Conservation (phyloP, 306 rosid genomes). For the Castanea crenata region DNA sequence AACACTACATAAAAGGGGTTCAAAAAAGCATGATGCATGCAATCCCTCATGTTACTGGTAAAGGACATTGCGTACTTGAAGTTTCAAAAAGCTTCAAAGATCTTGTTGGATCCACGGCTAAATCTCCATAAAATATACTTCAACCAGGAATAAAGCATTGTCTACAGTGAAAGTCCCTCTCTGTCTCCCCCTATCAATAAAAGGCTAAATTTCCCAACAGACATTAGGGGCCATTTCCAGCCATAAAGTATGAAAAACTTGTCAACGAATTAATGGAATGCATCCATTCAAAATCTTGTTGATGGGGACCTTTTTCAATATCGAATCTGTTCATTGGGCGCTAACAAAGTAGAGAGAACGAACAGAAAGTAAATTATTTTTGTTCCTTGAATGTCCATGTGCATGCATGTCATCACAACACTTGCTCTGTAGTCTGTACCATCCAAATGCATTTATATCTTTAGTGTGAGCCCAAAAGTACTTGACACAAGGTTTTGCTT, state of each 20-base stretch:
- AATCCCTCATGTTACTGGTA: constrained; percentile 41
- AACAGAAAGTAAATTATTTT: not conserved
- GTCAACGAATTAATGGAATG: constrained; percentile 44
- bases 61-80: constrained; percentile 52
- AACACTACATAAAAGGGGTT: constrained; percentile 17
- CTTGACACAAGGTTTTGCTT: too few species aligned
- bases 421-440: not conserved
- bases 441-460: constrained; percentile 8
- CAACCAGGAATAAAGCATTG: constrained; percentile 15
- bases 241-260: constrained; percentile 23
- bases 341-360: not conserved
- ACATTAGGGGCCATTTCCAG: constrained; percentile 25
- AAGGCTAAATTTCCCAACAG: constrained; percentile 19
- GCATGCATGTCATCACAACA: constrained; percentile 5
- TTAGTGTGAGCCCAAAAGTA: too few species aligned
- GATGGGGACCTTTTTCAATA: constrained; percentile 30
- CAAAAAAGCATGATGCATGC: constrained; percentile 21
- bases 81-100: constrained; percentile 45
- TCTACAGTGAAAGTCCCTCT: constrained; percentile 11
- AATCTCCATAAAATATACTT: constrained; percentile 14
- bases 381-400: not conserved
- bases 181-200: not conserved
- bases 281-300: constrained; percentile 36
- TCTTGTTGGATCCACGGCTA: constrained; percentile 44
- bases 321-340: not conserved